Evolutionary conservation across 306 rosid genomes (phyloP).

Genomic region (Quercus dentata): DNA sequence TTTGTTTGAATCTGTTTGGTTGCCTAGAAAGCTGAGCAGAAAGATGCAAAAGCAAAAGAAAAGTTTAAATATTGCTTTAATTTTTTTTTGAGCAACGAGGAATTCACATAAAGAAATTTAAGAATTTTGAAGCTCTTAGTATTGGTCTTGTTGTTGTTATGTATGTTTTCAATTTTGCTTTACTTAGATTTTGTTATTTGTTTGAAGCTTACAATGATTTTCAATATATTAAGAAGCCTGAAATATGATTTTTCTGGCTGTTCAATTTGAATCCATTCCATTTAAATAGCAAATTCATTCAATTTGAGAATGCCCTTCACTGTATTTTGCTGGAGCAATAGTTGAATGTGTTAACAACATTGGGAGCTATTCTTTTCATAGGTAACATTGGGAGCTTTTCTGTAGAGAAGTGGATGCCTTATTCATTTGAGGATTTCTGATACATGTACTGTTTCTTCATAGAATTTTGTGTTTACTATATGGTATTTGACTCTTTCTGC

Average conservation of each 20-base stretch:
- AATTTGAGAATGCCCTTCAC: not conserved
- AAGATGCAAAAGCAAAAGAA: not conserved
- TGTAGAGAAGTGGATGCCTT: not conserved
- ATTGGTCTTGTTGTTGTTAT: not conserved
- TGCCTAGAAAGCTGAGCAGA: not conserved
- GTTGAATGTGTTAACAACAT: not conserved
- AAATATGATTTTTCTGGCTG: not conserved
- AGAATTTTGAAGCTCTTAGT: not conserved
- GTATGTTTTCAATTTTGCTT: not conserved
- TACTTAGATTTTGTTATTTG: not conserved
- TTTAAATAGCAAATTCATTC: not conserved
- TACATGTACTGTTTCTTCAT: not conserved
- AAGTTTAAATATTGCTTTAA: not conserved
- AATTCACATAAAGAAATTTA: not conserved
- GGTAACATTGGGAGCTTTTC: not conserved
- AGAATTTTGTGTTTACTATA: not conserved
- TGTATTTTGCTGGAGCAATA: not conserved
- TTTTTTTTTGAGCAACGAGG: not conserved
- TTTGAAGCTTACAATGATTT: not conserved
- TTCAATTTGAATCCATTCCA: not conserved
- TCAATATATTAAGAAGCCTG: not conserved
- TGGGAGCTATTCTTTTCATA: not conserved
- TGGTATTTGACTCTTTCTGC: slow-evolving; percentile 9
- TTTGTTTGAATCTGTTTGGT: not conserved
- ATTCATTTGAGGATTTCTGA: not conserved